Conservation (phyloP, 345 rosid species). For the Hypericum androsaemum region DNA sequence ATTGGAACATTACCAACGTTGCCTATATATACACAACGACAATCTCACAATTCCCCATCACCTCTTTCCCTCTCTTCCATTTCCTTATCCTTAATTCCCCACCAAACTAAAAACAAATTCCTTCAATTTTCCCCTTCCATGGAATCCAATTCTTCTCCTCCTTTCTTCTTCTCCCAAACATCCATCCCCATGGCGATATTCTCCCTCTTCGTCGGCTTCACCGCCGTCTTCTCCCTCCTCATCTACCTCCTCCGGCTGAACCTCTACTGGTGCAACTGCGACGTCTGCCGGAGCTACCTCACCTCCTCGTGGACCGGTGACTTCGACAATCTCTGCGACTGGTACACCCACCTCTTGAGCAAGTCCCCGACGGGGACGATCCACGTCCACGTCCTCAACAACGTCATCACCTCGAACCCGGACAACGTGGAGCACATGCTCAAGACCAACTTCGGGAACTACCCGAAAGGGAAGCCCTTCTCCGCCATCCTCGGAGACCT, state of each 20-base stretch:
- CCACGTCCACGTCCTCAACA: slow-evolving; percentile 28
- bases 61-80: too few species aligned
- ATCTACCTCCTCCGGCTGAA: slow-evolving; percentile 14
- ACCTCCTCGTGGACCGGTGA: slow-evolving; percentile 29
- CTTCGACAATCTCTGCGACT: slow-evolving; percentile 35
- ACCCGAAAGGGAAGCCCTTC: slow-evolving; percentile 46
- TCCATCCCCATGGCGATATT: neutral
- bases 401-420: slow-evolving; percentile 34
- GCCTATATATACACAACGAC: too few species aligned
- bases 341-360: slow-evolving; percentile 33
- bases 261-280: slow-evolving; percentile 26
- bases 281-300: slow-evolving; percentile 25
- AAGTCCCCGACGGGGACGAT: slow-evolving; percentile 30
- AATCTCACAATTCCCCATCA: too few species aligned
- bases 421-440: slow-evolving; percentile 35
- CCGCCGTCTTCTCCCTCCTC: neutral
- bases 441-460: slow-evolving; percentile 33
- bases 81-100: too few species aligned
- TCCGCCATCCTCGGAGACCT: slow-evolving; percentile 35
- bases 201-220: neutral
- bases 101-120: too few species aligned
- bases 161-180: neutral
- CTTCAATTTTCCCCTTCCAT: too few species aligned
- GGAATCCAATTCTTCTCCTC: too few species aligned
- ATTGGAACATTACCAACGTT: too few species aligned